Conservation (phyloP, 495 filamentous ascomycete species). For the Parathielavia appendiculata region DNA sequence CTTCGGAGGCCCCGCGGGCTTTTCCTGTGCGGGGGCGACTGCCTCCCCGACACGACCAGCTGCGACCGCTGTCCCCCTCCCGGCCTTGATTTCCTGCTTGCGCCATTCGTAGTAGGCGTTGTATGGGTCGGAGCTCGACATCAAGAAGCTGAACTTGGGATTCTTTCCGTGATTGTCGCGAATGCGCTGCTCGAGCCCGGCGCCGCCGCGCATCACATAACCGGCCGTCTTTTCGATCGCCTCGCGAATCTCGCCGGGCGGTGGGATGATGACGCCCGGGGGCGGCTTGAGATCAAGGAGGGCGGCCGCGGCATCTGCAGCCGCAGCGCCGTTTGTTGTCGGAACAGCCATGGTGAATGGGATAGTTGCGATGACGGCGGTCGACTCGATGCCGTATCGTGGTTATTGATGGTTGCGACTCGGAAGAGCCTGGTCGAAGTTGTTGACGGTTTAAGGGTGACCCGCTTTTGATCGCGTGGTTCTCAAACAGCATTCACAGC, state of each 20-base stretch:
- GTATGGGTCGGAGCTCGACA: conserved; percentile 73
- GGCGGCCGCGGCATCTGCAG: conserved; percentile 38
- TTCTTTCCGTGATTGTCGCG: conserved; percentile 80
- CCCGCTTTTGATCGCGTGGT: conserved; percentile 2
- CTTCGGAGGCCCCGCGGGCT: conserved; percentile 75
- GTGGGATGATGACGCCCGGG: conserved; percentile 76
- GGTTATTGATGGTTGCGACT: not conserved
- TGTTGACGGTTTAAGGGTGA: not conserved
- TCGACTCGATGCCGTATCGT: not conserved
- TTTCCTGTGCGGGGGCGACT: conserved; percentile 46
- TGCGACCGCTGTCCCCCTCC: conserved; percentile 72
- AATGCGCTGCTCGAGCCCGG: conserved; percentile 82
- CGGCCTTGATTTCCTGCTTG: conserved; percentile 74
- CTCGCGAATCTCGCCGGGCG: conserved; percentile 61
- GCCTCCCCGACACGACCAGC: conserved; percentile 70
- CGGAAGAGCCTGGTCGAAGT: conserved; percentile 4
- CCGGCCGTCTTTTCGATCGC: conserved; percentile 95
- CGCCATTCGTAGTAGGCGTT: conserved; percentile 87
- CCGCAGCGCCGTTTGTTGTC: conserved; percentile 54
- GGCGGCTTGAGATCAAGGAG: conserved; percentile 65
- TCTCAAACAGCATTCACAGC: too few species aligned
- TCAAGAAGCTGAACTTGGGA: conserved; percentile 86
- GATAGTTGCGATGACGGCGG: conserved; percentile 10
- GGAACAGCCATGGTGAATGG: conserved; percentile 41
- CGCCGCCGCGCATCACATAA: conserved; percentile 79